phyloP scores from a whole-genome alignment of 345 rosid genomes.

The Cardamine occulta region DNA sequence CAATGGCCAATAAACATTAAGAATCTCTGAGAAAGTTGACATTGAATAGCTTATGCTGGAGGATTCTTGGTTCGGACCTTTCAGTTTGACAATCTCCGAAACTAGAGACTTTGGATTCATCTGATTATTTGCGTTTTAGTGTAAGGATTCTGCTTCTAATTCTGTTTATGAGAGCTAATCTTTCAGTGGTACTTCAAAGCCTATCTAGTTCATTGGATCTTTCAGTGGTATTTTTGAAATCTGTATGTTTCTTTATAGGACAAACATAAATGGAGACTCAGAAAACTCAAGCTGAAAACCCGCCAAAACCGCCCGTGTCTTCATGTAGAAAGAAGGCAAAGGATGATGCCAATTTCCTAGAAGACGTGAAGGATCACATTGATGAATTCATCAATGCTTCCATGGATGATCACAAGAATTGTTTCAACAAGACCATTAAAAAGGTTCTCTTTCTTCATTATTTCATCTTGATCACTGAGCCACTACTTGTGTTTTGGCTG shows the following conservation, averaged over 20 bases:
- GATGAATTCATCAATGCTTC: constrained; percentile 85
- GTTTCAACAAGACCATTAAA: constrained; percentile 76
- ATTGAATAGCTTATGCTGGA: constrained; percentile 2
- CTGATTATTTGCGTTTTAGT: not conserved
- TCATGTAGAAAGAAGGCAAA: constrained; percentile 74
- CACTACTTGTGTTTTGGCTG: not conserved
- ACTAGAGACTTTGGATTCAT: not conserved
- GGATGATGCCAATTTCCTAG: constrained; percentile 72
- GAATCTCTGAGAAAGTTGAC: not conserved
- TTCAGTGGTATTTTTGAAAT: no score
- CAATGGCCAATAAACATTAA: not conserved
- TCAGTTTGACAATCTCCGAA: not conserved
- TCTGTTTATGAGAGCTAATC: no score
- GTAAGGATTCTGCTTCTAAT: not conserved
- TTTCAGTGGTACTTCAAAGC: no score
- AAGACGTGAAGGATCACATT: constrained; percentile 85
- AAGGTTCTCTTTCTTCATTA: constrained; percentile 57
- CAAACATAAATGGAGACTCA: constrained; percentile 48
- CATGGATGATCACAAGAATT: constrained; percentile 85
- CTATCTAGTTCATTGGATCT: no score
- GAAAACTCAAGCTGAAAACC: constrained; percentile 44
- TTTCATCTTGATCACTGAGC: constrained; percentile 4
- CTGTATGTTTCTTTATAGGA: not conserved
- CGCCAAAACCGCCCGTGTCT: constrained; percentile 43
- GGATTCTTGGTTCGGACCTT: constrained; percentile 3